Percentiles rank a stretch among this genome's conserved stretches.
Evolutionary conservation across 2,329 filamentous ascomycete species (phyloP).

Genomic region (Diplodia sapinea): DNA sequence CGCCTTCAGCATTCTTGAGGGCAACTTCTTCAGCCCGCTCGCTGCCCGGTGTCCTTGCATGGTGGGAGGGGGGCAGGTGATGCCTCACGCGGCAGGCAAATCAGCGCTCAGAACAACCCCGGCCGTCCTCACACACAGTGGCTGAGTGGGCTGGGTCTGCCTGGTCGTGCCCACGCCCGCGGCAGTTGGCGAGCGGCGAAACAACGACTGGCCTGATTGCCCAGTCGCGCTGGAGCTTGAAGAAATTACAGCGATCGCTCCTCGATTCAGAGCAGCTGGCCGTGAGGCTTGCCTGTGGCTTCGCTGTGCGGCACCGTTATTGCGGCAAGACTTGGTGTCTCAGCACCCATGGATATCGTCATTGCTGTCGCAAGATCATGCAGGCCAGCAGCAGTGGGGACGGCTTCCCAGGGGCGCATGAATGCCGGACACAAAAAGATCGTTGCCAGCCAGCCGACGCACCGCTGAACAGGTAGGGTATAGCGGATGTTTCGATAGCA

Average conservation of each 20-base stretch:
- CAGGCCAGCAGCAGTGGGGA: constrained; percentile 7
- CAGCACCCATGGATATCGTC: constrained; percentile 1
- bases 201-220: not conserved
- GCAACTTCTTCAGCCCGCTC: constrained; percentile 4
- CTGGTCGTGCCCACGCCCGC: not conserved
- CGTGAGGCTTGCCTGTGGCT: constrained; percentile 22
- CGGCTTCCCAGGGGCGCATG: constrained; percentile 3
- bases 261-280: not conserved
- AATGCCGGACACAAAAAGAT: not conserved
- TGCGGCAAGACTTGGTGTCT: constrained; percentile 14
- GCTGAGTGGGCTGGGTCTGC: constrained; percentile 17
- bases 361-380: constrained; percentile 26
- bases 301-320: constrained; percentile 17
- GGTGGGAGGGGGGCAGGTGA: not conserved
- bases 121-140: constrained; percentile 1
- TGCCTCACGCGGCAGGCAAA: constrained; percentile 10
- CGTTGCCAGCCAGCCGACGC: not conserved
- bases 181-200: constrained; percentile 3
- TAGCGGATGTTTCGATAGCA: constrained; percentile 21
- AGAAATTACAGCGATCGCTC: constrained; percentile 16
- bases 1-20: constrained; percentile 10
- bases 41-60: constrained; percentile 17
- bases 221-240: constrained; percentile 11
- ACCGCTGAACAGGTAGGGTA: not conserved
- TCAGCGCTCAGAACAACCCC: constrained; percentile 1